Evolutionary conservation across 2,329 filamentous ascomycete species (phyloP), one percentile per base, ranked within the genome.

Genomic region (Spiromastix sp.): DNA sequence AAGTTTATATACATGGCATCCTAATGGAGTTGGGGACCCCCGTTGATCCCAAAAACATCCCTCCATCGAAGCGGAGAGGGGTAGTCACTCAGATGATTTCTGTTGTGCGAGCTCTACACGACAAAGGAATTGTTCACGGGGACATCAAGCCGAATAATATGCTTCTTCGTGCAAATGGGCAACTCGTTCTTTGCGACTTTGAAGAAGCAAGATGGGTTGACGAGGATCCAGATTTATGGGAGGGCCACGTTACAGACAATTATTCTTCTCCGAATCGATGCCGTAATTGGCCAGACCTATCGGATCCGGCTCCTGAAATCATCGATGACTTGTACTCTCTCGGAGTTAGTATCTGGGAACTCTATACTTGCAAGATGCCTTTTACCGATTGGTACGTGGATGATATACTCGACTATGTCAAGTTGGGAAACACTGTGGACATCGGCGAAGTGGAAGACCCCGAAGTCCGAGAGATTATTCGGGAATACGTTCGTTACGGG

Each of bases 1-100:
- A 17, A 20, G 25, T 38, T 26, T 8, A 25, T n/a, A 27, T 41
- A 31, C 21, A 21, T 17, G 36, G 39, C 13, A 28, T 35, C 13
- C 35, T 41, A 13, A 27, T 41, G 31, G 21, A 30, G 18, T 28
- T 38, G 22, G 39, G 29, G 31, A 41, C 32, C 15, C 36, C 36
- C 18, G 38, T 38, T 35, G 32, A 41, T 17, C 39, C 36, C 24
- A 41, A 41, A 38, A n/a, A n/a, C n/a, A n/a, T n/a, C n/a, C n/a
- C n/a, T n/a, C n/a, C n/a, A n/a, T n/a, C n/a, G n/a, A n/a, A n/a
- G n/a, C n/a, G n/a, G n/a, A n/a, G n/a, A n/a, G n/a, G n/a, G n/a
- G n/a, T n/a, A n/a, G n/a, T n/a, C n/a, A n/a, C n/a, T 18, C 30
- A 10, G 32, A 32, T 16, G 27, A 41, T 25, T 25, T 25, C n/a